Base-by-base conservation (phyloP, 768 basidiomycete species). In the Calocybe cyanea region DNA sequence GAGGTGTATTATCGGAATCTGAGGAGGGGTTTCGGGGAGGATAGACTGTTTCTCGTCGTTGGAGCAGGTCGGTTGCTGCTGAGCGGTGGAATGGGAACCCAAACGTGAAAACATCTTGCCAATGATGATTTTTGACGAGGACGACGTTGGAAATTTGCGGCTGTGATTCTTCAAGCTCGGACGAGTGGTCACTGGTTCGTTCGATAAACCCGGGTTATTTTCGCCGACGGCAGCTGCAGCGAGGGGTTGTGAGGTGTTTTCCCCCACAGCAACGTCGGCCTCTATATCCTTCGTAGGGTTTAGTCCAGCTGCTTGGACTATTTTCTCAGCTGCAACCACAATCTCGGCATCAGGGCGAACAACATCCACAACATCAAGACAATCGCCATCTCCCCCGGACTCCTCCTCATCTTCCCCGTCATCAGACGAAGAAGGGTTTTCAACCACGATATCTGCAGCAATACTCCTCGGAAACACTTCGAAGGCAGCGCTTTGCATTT, bases 81-180 rank as follows among this genome's bases (percentile, higher is more conserved):
- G 53, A n/a, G n/a, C n/a, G n/a, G n/a, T n/a, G 11, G 25, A 28
- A 28, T 28, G 5, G 14, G 41, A 13, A 9, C 49, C 48, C 8
- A 53, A 35, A 11, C 56, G 51, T 24, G 54, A 49, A 2, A 59
- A 23, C 48, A 59, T 50, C 17, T 46, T 53, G 15, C 54, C 49
- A 7, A 57, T 35, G 7, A 55, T n/a, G n/a, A n/a, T n/a, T 41
- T 19, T 25, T 52, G 9, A n/a, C n/a, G 51, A 19, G 6, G 51
- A 49, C 45, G 41, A 43, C n/a, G n/a, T 6, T 45, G 42, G 8
- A 48, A 19, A 24, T 49, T 53, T 38, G 41, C 46, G 7, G 41
- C 28, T 24, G 34, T 53, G 11, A 15, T 18, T 0, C 44, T 44
- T 15, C 37, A 23, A 20, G 32, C n/a, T n/a, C n/a, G n/a, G n/a